phyloP scores from a whole-genome alignment of 192 early-diverging fungal genomes.

The Phlyctochytrium bullatum region DNA sequence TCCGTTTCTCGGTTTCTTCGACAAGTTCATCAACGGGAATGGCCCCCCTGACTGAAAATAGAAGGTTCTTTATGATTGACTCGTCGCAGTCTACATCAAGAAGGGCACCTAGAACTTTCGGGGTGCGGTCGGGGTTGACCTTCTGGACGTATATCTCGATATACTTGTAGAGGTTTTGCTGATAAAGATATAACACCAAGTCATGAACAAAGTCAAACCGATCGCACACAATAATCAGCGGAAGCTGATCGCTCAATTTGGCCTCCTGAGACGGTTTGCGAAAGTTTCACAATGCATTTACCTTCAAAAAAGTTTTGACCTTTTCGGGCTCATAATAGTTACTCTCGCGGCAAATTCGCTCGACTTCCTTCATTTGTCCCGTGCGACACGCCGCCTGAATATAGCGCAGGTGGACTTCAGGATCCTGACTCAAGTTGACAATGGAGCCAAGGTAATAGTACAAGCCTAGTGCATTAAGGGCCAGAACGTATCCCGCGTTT shows the following conservation, averaged over 20 bases:
- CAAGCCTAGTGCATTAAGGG: constrained; percentile 51
- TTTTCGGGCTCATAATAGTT: constrained; percentile 96
- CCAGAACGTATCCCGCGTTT: no score
- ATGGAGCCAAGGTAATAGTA: constrained; percentile 97
- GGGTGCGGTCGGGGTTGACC: constrained; percentile 91
- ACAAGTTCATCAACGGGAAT: constrained; percentile 86
- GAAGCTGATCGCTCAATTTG: constrained; percentile 91
- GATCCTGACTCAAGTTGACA: constrained; percentile 92
- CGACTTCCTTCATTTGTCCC: constrained; percentile 96
- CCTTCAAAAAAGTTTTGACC: constrained; percentile 98
- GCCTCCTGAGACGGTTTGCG: constrained; percentile 61
- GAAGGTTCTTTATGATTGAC: constrained; percentile 82
- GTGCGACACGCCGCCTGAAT: constrained; percentile 93
- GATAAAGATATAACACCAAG: constrained; percentile 92
- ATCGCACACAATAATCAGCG: constrained; percentile 98
- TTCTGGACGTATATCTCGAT: constrained; percentile 99
- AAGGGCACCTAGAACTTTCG: constrained; percentile 93
- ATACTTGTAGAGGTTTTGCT: constrained; percentile 90
- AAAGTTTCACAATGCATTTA: constrained; percentile 8
- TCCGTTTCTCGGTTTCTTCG: constrained; percentile 92
- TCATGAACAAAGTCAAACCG: constrained; percentile 97
- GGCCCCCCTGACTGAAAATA: constrained; percentile 76
- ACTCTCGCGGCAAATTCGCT: constrained; percentile 95
- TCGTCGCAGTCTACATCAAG: constrained; percentile 99
- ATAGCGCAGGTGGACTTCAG: constrained; percentile 97